Evolutionary conservation across 768 basidiomycete species (phyloP).

Genomic region (Botryobasidium botryosum): DNA sequence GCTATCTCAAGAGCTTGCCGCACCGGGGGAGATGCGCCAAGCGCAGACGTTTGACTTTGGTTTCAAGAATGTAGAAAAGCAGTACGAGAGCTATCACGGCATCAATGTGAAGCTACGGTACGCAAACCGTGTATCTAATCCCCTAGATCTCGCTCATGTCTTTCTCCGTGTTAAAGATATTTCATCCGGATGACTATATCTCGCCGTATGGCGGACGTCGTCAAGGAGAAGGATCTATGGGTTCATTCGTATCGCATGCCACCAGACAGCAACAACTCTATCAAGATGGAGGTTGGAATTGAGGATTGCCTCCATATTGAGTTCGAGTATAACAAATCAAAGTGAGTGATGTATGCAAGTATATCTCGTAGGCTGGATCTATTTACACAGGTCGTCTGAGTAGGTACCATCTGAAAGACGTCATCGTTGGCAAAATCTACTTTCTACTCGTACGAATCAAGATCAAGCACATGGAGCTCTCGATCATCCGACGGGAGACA

Average conservation of each 20-base stretch:
- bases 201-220: conserved; percentile 80
- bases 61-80: conserved; percentile 99
- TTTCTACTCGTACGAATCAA: conserved; percentile 95
- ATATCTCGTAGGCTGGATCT: background rate
- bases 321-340: conserved; percentile 99
- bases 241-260: conserved; percentile 98
- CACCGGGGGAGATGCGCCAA: conserved; percentile 92
- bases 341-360: conserved; percentile 34
- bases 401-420: conserved; percentile 97
- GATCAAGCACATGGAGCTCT: conserved; percentile 99
- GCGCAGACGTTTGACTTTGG: conserved; percentile 93
- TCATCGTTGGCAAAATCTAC: conserved; percentile 98
- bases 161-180: conserved; percentile 37
- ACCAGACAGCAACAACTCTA: conserved; percentile 91
- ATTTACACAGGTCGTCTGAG: background rate
- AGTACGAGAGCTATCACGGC: conserved; percentile 93
- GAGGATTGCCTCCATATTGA: conserved; percentile 98
- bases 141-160: background rate
- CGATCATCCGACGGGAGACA: conserved; percentile 93
- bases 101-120: conserved; percentile 96
- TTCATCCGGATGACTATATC: conserved; percentile 84
- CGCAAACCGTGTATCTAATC: conserved; percentile 15
- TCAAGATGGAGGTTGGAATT: conserved; percentile 99
- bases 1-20: conserved; percentile 83
- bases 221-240: conserved; percentile 90